Evolutionary conservation across 768 basidiomycete species (phyloP).

Genomic region (Agrocybe chaxingu): DNA sequence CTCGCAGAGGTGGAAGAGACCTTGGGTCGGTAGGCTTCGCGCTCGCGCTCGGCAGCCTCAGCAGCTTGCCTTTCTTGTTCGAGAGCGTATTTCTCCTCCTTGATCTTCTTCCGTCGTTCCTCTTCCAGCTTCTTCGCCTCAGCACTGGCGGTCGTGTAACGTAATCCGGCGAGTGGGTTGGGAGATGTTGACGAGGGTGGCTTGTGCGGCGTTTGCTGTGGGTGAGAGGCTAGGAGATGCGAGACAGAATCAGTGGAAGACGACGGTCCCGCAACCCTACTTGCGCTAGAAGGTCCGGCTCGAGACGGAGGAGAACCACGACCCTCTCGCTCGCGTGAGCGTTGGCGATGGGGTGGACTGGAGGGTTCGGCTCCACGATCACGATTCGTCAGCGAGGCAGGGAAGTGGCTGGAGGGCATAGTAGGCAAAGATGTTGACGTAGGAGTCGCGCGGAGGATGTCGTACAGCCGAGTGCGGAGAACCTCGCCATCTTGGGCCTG

Average conservation of each 20-base stretch:
- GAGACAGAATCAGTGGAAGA: too few species aligned
- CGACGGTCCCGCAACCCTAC: too few species aligned
- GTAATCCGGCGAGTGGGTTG: too few species aligned
- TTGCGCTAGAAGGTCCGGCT: too few species aligned
- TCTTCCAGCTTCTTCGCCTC: conserved; percentile 53
- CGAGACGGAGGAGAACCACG: too few species aligned
- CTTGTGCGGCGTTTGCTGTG: too few species aligned
- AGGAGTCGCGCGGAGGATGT: conserved; percentile 41
- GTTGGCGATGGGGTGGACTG: background rate
- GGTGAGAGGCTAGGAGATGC: too few species aligned
- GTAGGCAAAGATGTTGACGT: conserved; percentile 44
- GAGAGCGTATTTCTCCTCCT: conserved; percentile 23
- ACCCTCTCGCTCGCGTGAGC: background rate
- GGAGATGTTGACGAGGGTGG: conserved; percentile 24
- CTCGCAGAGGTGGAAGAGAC: background rate
- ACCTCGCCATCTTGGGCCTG: conserved; percentile 23
- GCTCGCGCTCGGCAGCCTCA: conserved; percentile 13
- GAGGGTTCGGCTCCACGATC: conserved; percentile 6
- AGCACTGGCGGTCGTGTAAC: conserved; percentile 38
- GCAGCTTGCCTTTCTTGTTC: conserved; percentile 16
- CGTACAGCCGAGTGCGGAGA: conserved; percentile 38
- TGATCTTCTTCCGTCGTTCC: conserved; percentile 22
- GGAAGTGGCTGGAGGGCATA: conserved; percentile 22
- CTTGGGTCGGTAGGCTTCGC: conserved; percentile 2
- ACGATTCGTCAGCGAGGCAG: conserved; percentile 15